Conservation (phyloP, 768 basidiomycete genomes). For the Gymnopilus junonius region DNA sequence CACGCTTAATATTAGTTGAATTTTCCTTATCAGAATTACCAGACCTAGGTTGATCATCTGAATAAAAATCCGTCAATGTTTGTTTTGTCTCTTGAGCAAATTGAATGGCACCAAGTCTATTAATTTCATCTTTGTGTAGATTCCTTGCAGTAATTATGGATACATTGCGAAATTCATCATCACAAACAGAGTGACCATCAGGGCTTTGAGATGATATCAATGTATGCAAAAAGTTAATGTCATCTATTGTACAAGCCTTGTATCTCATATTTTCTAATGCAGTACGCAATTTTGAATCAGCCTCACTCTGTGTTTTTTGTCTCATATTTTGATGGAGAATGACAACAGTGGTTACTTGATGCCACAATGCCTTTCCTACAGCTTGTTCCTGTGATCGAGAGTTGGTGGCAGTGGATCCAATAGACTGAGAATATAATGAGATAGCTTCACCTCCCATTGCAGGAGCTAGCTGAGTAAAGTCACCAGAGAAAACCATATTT, state of each 20-base stretch:
- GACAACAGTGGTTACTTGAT: conserved; percentile 35
- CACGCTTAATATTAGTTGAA: no score
- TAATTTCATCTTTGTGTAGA: no score
- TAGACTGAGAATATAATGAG: conserved; percentile 9
- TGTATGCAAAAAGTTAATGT: conserved; percentile 37
- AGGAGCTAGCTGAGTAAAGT: conserved; percentile 49
- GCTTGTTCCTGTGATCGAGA: conserved; percentile 19
- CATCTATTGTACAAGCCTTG: conserved; percentile 38
- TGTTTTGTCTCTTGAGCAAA: conserved; percentile 38
- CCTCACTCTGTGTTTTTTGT: conserved; percentile 22
- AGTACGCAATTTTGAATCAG: conserved; percentile 29
- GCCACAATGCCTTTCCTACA: no score
- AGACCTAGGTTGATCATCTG: conserved; percentile 26
- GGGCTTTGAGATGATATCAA: conserved; percentile 20
- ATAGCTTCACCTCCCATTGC: conserved; percentile 20
- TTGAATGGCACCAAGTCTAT: conserved; percentile 23
- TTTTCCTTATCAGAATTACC: not conserved
- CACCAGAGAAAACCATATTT: no score
- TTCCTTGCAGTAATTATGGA: conserved; percentile 43
- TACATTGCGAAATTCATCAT: conserved; percentile 31
- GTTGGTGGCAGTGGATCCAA: not conserved
- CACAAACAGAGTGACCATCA: conserved; percentile 11
- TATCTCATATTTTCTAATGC: conserved; percentile 43
- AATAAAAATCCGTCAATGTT: conserved; percentile 28
- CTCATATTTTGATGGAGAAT: conserved; percentile 40